These are phyloP conservation scores for Ramaria rubella DNA, from an alignment of 768 basidiomycete genomes.

Conservation along the genomic window DNA sequence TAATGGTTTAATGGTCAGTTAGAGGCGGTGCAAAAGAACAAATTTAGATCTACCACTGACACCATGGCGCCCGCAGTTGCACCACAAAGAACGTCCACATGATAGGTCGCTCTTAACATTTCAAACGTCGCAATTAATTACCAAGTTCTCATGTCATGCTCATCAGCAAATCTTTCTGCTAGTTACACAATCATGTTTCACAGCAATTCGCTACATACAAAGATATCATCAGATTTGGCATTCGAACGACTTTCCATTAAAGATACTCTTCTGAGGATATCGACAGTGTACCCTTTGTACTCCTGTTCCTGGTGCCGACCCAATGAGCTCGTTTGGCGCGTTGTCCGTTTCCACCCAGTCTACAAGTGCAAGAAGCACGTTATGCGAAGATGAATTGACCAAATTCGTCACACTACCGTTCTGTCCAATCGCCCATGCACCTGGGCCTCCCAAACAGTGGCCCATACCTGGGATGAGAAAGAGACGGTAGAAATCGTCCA, in stretches of 20 bases:
- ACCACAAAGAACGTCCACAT: too few relatives aligned
- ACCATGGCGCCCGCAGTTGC: too few relatives aligned
- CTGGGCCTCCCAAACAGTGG: constrained; percentile 25
- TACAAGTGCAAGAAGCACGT: constrained; percentile 26
- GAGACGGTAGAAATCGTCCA: constrained; percentile 28
- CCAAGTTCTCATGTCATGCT: too few relatives aligned
- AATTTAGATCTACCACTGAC: too few relatives aligned
- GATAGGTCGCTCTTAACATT: too few relatives aligned
- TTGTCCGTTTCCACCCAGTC: constrained; percentile 27
- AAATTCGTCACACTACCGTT: neutral
- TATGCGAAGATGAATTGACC: constrained; percentile 17
- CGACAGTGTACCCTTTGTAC: neutral
- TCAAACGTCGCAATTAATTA: too few relatives aligned
- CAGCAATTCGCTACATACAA: too few relatives aligned
- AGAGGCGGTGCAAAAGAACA: too few relatives aligned
- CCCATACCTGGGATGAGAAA: constrained; percentile 29
- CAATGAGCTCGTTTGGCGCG: constrained; percentile 22
- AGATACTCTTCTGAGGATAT: constrained; percentile 7
- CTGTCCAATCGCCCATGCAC: constrained; percentile 24
- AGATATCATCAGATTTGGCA: neutral
- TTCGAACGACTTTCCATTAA: neutral
- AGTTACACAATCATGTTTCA: too few relatives aligned
- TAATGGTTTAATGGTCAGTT: too few relatives aligned
- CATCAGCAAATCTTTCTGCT: too few relatives aligned
- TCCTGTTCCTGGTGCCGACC: neutral